Percentiles rank a stretch among this genome's conserved stretches.
phyloP scores from a whole-genome alignment of 176 grass and related monocot genomes.

The Cocos nucifera region DNA sequence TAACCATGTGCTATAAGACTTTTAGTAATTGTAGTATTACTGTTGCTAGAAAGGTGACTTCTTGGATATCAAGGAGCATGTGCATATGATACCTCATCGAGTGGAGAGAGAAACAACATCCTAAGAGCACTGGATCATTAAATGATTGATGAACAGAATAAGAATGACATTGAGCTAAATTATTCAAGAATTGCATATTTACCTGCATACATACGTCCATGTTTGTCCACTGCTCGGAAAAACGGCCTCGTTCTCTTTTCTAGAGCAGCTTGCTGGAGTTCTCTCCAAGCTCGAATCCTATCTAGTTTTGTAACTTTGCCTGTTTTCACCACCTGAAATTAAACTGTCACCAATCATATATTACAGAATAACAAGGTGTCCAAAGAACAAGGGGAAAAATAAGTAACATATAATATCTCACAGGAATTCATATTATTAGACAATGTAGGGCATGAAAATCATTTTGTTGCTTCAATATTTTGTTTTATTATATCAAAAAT shows the following conservation, averaged over 20 bases:
- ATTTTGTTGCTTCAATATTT: too few species aligned
- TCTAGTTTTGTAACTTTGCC: constrained; percentile 69
- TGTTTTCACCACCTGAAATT: constrained; percentile 64
- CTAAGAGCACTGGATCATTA: background rate
- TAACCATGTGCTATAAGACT: too few species aligned
- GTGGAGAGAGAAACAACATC: too few species aligned
- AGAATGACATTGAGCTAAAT: background rate
- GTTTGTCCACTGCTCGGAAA: constrained; percentile 69
- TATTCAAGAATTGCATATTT: constrained; percentile 14
- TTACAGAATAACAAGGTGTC: background rate
- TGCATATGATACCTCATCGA: too few species aligned
- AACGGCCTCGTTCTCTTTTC: constrained; percentile 72
- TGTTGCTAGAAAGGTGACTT: too few species aligned
- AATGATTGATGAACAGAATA: background rate
- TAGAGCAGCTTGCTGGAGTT: constrained; percentile 58
- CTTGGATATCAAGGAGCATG: too few species aligned
- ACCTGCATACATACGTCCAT: constrained; percentile 91
- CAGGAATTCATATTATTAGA: too few species aligned
- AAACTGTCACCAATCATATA: background rate
- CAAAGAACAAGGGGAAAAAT: too few species aligned
- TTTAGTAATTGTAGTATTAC: too few species aligned
- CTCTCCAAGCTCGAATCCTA: constrained; percentile 51
- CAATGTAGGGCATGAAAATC: too few species aligned
- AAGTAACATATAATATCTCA: too few species aligned
- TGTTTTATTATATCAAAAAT: too few species aligned